Percentiles rank a stretch among this genome's conserved stretches.
These are phyloP conservation scores for Dimargaris cristalligena DNA, from an alignment of 192 early-diverging fungal species.

Conservation along the genomic window DNA sequence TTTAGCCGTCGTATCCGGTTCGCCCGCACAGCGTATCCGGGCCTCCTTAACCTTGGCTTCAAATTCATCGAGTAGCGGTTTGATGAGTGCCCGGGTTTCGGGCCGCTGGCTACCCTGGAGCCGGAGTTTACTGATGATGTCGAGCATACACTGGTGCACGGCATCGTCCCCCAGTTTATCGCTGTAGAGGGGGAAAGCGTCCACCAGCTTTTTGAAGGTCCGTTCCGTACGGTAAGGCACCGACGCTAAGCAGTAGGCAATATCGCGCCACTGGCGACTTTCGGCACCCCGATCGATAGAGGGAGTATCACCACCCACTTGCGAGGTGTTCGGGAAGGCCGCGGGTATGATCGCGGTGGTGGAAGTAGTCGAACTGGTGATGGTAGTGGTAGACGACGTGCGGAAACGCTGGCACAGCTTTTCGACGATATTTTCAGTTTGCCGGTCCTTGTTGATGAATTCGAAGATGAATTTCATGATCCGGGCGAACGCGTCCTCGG, in stretches of 20 bases:
- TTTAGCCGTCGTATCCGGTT: conserved; percentile 24
- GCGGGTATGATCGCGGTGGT: too few species aligned
- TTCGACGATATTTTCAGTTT: conserved; percentile 87
- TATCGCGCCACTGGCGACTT: conserved; percentile 72
- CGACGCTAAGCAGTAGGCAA: conserved; percentile 79
- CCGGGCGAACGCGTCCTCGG: conserved; percentile 65
- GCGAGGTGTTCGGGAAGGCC: too few species aligned
- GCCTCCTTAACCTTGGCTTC: conserved; percentile 59
- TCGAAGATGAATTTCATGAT: conserved; percentile 95
- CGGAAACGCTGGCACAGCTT: conserved; percentile 92
- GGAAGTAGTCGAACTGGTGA: too few species aligned
- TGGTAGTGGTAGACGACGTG: too few species aligned
- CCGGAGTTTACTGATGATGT: conserved; percentile 70
- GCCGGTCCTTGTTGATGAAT: conserved; percentile 84
- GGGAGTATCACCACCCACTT: too few species aligned
- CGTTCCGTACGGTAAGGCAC: conserved; percentile 78
- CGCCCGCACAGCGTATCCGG: conserved; percentile 46
- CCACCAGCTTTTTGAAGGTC: conserved; percentile 68
- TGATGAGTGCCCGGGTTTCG: conserved; percentile 57
- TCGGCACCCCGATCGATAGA: too few species aligned
- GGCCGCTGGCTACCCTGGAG: conserved; percentile 35
- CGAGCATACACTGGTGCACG: conserved; percentile 70
- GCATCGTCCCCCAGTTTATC: conserved; percentile 79
- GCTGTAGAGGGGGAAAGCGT: conserved; percentile 67
- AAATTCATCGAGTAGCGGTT: too few species aligned